Percentiles rank a stretch among this genome's conserved stretches.
Conservation (phyloP, 2,329 filamentous ascomycete species). For the Ceratocystis diversiconidia region DNA sequence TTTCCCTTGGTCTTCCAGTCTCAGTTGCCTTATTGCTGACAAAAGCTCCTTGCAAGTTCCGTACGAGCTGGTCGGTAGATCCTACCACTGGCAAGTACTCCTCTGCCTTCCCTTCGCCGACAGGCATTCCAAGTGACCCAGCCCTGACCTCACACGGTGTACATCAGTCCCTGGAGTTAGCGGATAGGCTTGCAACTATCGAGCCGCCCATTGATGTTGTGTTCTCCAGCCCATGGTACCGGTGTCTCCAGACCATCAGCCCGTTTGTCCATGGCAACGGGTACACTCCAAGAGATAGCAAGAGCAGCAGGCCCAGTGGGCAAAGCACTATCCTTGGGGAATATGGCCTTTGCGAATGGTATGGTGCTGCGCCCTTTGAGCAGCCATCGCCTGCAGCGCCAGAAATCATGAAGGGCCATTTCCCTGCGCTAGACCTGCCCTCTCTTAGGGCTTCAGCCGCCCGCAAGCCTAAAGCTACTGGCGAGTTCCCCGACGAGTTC, state of each 20-base stretch:
- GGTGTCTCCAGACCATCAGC: constrained; percentile 70
- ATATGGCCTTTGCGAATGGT: constrained; percentile 67
- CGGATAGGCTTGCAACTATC: constrained; percentile 44
- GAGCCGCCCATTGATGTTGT: constrained; percentile 57
- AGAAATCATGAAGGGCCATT: constrained; percentile 48
- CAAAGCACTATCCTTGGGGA: constrained; percentile 37
- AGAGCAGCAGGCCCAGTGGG: constrained; percentile 20
- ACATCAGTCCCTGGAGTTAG: constrained; percentile 67
- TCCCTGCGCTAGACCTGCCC: constrained; percentile 44
- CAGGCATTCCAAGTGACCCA: constrained; percentile 76
- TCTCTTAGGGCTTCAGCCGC: constrained; percentile 55
- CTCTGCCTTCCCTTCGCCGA: constrained; percentile 61
- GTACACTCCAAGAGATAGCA: constrained; percentile 14
- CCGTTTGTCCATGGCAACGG: constrained; percentile 47
- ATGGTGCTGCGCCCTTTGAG: constrained; percentile 69
- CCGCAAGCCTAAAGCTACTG: constrained; percentile 35
- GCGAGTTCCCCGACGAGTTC: constrained; percentile 66
- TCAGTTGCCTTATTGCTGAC: constrained; percentile 12
- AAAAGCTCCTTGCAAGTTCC: constrained; percentile 47
- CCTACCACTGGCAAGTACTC: constrained; percentile 65
- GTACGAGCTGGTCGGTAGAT: constrained; percentile 79
- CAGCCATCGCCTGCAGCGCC: constrained; percentile 66
- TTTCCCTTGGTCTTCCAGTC: neutral
- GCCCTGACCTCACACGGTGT: constrained; percentile 78
- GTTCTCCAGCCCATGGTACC: constrained; percentile 77